Conservation (phyloP, 805 yeast genomes). For the Pichia sporocuriosa region DNA sequence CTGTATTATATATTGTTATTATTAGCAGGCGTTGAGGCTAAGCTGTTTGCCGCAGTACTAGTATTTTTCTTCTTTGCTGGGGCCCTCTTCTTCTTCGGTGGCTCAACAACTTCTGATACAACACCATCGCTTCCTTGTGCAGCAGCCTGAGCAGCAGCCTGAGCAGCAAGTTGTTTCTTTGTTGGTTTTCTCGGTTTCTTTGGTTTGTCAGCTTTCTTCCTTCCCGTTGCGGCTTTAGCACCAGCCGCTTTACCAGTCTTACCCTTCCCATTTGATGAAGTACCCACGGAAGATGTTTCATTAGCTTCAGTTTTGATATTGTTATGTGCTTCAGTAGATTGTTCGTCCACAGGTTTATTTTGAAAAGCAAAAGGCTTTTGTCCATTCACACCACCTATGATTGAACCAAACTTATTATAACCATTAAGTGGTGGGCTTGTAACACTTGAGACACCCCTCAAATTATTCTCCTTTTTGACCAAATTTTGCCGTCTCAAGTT, state of each 20-base stretch:
- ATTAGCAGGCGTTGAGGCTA: slow-evolving; percentile 1
- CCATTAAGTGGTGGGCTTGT: slow-evolving; percentile 7
- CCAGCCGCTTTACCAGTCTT: slow-evolving; percentile 4
- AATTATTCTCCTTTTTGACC: slow-evolving; percentile 9
- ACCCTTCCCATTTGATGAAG: neutral
- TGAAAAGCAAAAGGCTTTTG: slow-evolving; percentile 1
- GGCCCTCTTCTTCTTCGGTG: slow-evolving; percentile 26
- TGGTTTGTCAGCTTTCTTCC: slow-evolving; percentile 20
- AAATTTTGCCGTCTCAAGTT: slow-evolving; percentile 46
- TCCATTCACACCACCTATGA: neutral
- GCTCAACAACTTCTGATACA: slow-evolving; percentile 15
- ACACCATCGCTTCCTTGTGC: slow-evolving; percentile 26
- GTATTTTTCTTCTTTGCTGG: slow-evolving; percentile 22
- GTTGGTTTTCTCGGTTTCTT: slow-evolving; percentile 29
- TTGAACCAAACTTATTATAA: slow-evolving; percentile 5
- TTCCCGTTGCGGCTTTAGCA: slow-evolving; percentile 3
- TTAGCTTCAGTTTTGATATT: neutral
- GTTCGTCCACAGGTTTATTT: neutral
- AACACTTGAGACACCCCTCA: slow-evolving; percentile 5
- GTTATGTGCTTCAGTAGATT: neutral
- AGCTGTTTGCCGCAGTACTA: neutral
- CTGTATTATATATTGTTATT: no score
- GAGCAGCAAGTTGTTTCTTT: slow-evolving; percentile 27
- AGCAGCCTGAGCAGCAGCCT: slow-evolving; percentile 22
- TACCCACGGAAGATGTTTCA: no score